Evolutionary conservation across 78 protist genomes (phyloP).

Genomic region (Cavenderia fasciculata): DNA sequence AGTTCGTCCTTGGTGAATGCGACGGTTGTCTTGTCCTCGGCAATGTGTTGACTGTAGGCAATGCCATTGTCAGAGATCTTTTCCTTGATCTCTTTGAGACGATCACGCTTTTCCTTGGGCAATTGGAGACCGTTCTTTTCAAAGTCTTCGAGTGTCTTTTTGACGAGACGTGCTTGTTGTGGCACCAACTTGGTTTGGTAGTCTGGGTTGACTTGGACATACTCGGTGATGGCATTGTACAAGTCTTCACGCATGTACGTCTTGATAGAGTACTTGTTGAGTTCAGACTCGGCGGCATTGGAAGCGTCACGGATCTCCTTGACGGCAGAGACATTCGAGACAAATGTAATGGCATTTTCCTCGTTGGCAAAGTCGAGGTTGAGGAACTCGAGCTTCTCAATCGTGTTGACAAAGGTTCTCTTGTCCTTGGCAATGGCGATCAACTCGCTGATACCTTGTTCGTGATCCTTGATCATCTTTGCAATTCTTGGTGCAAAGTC

Average conservation of each 20-base stretch:
- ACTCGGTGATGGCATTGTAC: constrained; percentile 34
- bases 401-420: constrained; percentile 37
- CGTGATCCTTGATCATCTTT: not conserved
- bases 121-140: constrained; percentile 83
- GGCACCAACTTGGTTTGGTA: not conserved
- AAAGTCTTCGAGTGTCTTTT: constrained; percentile 53
- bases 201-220: not conserved
- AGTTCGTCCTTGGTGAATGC: constrained; percentile 60
- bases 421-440: constrained; percentile 47
- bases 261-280: constrained; percentile 19
- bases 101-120: constrained; percentile 43
- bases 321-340: not conserved
- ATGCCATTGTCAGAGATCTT: constrained; percentile 52
- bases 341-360: constrained; percentile 19
- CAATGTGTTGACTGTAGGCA: constrained; percentile 60
- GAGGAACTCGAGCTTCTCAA: constrained; percentile 6
- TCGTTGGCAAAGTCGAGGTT: not conserved
- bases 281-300: constrained; percentile 35
- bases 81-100: constrained; percentile 59
- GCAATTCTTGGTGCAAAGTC: not conserved
- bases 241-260: constrained; percentile 56
- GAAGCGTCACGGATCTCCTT: constrained; percentile 58
- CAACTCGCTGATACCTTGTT: constrained; percentile 15
- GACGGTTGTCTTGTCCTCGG: constrained; percentile 81
- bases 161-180: constrained; percentile 61